These are phyloP conservation scores for Saccharomyces eubayanus DNA, from an alignment of 805 yeast genomes.

Conservation along the genomic window DNA sequence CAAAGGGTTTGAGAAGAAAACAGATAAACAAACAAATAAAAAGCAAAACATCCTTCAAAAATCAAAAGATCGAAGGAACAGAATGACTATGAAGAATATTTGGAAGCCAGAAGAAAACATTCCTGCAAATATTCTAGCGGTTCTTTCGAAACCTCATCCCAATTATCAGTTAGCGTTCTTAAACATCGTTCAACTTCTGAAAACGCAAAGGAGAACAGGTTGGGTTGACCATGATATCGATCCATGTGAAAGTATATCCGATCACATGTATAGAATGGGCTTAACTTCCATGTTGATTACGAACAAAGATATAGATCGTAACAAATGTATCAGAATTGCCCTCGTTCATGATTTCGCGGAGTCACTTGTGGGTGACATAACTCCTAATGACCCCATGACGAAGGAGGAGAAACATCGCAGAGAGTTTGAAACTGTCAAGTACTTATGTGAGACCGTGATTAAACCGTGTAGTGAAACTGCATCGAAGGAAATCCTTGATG, in stretches of 20 bases:
- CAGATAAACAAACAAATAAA: not conserved
- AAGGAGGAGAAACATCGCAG: slow-evolving; percentile 78
- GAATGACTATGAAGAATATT: slow-evolving; percentile 10
- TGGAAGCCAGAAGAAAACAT: slow-evolving; percentile 42
- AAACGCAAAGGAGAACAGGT: slow-evolving; percentile 80
- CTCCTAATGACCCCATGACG: slow-evolving; percentile 65
- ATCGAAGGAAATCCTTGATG: slow-evolving; percentile 54
- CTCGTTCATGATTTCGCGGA: slow-evolving; percentile 91
- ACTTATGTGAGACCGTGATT: slow-evolving; percentile 47
- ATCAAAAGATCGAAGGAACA: not conserved
- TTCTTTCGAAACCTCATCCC: slow-evolving; percentile 19
- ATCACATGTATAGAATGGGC: slow-evolving; percentile 93
- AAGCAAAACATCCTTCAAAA: not conserved
- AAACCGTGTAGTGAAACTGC: slow-evolving; percentile 53
- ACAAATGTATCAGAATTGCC: slow-evolving; percentile 75
- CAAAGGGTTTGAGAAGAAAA: not conserved
- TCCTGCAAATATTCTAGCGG: slow-evolving; percentile 20
- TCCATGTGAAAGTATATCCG: slow-evolving; percentile 58
- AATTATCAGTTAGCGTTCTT: slow-evolving; percentile 50
- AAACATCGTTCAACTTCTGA: slow-evolving; percentile 62
- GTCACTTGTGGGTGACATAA: slow-evolving; percentile 88
- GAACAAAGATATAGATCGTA: slow-evolving; percentile 43
- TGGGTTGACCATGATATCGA: slow-evolving; percentile 63
- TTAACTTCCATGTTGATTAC: slow-evolving; percentile 63
- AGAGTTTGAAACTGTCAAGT: slow-evolving; percentile 64